Evolutionary conservation across 352 stramenopile genomes (phyloP).

Genomic region (Phytophthora sp.): DNA sequence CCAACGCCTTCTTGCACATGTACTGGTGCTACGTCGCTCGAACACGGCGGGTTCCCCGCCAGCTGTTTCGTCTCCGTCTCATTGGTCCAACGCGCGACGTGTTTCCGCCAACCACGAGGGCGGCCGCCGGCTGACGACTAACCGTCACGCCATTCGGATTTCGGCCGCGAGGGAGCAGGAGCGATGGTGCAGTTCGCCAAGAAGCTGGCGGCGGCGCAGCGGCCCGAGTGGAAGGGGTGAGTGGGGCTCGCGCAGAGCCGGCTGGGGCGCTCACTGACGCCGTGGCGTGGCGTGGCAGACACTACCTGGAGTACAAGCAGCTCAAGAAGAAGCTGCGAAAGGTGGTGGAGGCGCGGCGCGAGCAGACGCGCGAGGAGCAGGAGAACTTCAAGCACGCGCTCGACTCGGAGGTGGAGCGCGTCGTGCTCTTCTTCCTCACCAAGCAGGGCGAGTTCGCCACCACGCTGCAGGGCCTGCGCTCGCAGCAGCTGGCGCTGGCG

Average conservation of each 20-base stretch:
- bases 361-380: conserved; percentile 54
- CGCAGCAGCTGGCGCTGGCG: conserved; percentile 50
- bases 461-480: conserved; percentile 58
- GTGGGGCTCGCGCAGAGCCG: too few species aligned
- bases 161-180: background rate
- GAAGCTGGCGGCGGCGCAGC: conserved; percentile 74
- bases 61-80: too few species aligned
- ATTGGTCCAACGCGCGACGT: too few species aligned
- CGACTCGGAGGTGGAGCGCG: conserved; percentile 82
- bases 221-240: conserved; percentile 76
- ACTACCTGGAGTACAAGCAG: conserved; percentile 92
- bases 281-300: too few species aligned
- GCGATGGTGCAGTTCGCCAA: conserved; percentile 86
- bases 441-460: conserved; percentile 87
- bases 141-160: conserved; percentile 16
- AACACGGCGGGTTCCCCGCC: too few species aligned
- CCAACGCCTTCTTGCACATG: too few species aligned
- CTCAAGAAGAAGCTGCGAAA: conserved; percentile 89
- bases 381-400: conserved; percentile 77
- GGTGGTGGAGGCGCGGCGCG: conserved; percentile 53
- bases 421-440: conserved; percentile 87
- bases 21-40: too few species aligned
- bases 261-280: too few species aligned
- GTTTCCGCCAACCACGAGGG: too few species aligned
- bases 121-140: too few species aligned